Evolutionary conservation across 129 eudicot species (phyloP).

Genomic region (Artemisia argyi): DNA sequence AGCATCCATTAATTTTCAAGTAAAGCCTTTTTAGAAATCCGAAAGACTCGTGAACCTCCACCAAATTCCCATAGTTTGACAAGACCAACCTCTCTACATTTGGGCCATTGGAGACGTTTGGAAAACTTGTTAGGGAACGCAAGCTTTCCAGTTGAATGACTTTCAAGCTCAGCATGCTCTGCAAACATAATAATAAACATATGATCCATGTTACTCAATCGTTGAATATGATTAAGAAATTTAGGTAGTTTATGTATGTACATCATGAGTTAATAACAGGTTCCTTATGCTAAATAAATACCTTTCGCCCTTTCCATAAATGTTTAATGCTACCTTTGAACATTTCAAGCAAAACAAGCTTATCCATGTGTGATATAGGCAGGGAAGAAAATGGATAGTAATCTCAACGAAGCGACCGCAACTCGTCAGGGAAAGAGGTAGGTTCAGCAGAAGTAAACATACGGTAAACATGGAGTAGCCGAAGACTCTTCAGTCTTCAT

Average conservation of each 20-base stretch:
- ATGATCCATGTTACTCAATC: background rate
- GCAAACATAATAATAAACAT: background rate
- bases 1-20: background rate
- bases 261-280: background rate
- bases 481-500: background rate
- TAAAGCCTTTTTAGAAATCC: background rate
- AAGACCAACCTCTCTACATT: background rate
- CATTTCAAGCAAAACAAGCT: slow-evolving; percentile 10
- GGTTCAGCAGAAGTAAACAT: background rate
- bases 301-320: slow-evolving; percentile 5
- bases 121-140: background rate
- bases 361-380: background rate
- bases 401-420: background rate
- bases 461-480: background rate
- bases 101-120: background rate
- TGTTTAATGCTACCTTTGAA: background rate
- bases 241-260: background rate
- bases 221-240: background rate
- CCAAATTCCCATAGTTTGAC: background rate
- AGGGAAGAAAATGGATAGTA: background rate
- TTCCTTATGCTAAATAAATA: background rate
- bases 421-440: background rate
- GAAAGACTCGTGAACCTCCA: background rate
- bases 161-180: slow-evolving; percentile 6
- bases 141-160: slow-evolving; percentile 8